These are phyloP conservation scores for Kwoniella sp. DNA, from an alignment of 768 basidiomycete genomes.

Conservation along the genomic window DNA sequence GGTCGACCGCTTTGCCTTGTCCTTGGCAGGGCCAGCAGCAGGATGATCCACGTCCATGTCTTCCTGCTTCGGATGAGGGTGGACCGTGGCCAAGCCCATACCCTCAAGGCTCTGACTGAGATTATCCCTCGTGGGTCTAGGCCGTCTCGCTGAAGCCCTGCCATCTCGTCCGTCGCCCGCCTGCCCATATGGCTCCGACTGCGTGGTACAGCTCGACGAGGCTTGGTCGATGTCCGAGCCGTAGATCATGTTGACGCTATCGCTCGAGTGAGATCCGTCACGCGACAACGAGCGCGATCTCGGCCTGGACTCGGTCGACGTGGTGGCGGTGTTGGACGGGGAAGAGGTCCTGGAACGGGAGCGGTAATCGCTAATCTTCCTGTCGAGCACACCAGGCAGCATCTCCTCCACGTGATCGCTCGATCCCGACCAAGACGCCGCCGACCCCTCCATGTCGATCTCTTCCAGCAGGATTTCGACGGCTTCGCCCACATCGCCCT, in stretches of 20 bases:
- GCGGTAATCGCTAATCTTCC: constrained; percentile 2
- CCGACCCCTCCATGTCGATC: background rate
- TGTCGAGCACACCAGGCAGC: background rate
- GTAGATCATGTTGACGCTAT: background rate
- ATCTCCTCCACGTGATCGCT: constrained; percentile 18
- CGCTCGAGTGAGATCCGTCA: background rate
- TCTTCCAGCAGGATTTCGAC: constrained; percentile 38
- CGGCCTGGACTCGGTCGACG: constrained; percentile 9
- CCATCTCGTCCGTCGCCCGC: background rate
- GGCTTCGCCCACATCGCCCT: constrained; percentile 34
- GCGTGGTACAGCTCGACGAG: background rate
- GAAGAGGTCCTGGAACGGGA: background rate
- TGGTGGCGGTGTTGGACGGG: constrained; percentile 3
- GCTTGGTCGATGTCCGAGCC: no score
- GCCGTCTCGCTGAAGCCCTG: background rate
- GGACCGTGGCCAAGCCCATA: no score
- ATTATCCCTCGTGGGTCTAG: background rate
- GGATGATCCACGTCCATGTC: no score
- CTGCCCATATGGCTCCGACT: background rate
- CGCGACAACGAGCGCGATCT: background rate
- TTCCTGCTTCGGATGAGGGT: no score
- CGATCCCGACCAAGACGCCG: background rate
- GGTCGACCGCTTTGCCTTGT: no score
- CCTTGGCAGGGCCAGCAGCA: no score
- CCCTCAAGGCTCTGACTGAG: constrained; percentile 9